These are phyloP conservation scores for Dysphania ambrosioides DNA, from an alignment of 148 eudicot genomes.

Conservation along the genomic window DNA sequence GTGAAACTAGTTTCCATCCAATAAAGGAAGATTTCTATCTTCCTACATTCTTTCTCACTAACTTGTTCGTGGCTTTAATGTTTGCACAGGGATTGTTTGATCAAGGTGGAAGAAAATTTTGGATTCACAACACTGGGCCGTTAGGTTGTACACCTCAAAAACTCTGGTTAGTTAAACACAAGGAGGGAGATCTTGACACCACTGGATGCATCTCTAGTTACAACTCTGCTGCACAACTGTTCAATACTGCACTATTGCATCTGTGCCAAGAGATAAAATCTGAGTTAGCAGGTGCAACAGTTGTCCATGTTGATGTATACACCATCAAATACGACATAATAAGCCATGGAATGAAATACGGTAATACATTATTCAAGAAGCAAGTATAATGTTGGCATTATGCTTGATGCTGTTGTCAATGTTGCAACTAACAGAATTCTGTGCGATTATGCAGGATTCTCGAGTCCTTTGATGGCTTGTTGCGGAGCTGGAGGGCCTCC, in stretches of 20 bases:
- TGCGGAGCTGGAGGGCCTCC: slow-evolving; percentile 94
- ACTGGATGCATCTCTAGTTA: slow-evolving; percentile 64
- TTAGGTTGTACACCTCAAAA: slow-evolving; percentile 90
- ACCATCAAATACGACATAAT: slow-evolving; percentile 82
- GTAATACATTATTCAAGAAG: slow-evolving; percentile 40
- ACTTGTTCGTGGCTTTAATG: background rate
- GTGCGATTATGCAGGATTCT: slow-evolving; percentile 48
- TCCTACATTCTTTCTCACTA: background rate
- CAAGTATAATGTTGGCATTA: background rate
- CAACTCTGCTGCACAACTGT: slow-evolving; percentile 61
- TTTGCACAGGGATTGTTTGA: slow-evolving; percentile 49
- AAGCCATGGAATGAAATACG: slow-evolving; percentile 60
- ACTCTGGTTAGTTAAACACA: slow-evolving; percentile 45
- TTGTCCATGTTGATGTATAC: slow-evolving; percentile 77
- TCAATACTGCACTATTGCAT: slow-evolving; percentile 57
- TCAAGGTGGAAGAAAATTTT: slow-evolving; percentile 78
- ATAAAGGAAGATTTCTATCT: background rate
- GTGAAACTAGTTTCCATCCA: slow-evolving; percentile 33
- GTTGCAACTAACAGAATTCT: background rate
- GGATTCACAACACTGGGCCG: slow-evolving; percentile 97
- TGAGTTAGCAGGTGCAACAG: slow-evolving; percentile 57
- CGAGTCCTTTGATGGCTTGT: slow-evolving; percentile 76
- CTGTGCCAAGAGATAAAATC: slow-evolving; percentile 52
- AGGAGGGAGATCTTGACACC: slow-evolving; percentile 43
- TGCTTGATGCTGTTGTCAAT: background rate